Evolutionary conservation across 257 asterid species (phyloP), one percentile per base, ranked within the genome.

Genomic region (Scutellaria baicalensis): DNA sequence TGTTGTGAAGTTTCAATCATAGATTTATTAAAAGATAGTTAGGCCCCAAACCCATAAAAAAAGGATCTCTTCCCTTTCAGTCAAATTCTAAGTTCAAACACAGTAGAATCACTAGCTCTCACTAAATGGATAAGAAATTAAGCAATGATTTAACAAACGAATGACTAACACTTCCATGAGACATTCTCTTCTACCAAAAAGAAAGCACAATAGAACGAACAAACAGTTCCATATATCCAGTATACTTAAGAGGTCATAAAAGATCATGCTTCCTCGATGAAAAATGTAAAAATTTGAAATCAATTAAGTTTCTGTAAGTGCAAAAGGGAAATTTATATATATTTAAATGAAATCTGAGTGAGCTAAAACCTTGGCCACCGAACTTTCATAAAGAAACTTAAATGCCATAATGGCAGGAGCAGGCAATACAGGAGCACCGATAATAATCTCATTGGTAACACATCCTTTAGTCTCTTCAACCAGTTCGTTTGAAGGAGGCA

Each of bases 331-430:
- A 27, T 27, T 27, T 27, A 31, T 14, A 54, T 16, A 27, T 5
- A 62, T 5, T 43, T 9, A 9, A 42, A 12, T 8, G 11, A 48
- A 23, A 38, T 12, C n/a, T 3, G 52, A 52, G n/a, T 55, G 38
- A 48, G 64, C 20, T 4, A 39, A 27, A 66, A 88, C 95, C 95
- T 84, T 84, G 35, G 85, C 89, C 20, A 20, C 64, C 7, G 95
- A 8, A 81, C 77, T 84, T 63, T 86, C 86, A 59, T 67, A 68
- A 7, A 88, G 78, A 56, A 84, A 40, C 85, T 63, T 81, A 64
- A 86, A 86, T 8, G 95, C 95, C 77, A 68, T 76, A 3, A 85
- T 55, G 9, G 89, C 95, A 66, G 83, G 75, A 50, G 80, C 74
- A 6, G 95, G 88, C 2, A 77, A 50, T 3, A 80, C 64, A 45